Base-by-base conservation (phyloP, 2,329 filamentous ascomycete genomes). In the Metarhizium robertsii region DNA sequence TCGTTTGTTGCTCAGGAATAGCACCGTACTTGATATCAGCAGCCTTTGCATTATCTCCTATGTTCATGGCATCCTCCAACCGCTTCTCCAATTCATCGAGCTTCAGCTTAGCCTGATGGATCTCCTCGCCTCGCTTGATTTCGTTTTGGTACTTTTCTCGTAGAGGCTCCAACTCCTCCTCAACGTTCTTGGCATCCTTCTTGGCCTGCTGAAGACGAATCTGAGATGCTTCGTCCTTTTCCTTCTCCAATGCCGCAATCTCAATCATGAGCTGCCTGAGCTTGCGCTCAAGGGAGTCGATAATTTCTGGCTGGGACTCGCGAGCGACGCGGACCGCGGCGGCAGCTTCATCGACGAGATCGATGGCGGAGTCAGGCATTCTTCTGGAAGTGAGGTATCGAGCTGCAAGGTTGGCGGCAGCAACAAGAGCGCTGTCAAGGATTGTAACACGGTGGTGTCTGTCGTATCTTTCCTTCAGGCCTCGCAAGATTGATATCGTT, bases 401-500 rank as follows among this genome's bases (percentile, higher is more conserved):
- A 50, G 92, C 89, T 14, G 94, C 94, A 53, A 99, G 82, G 55
- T 85, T 95, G n/a, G 94, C 90, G 5, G 94, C 84, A 52, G 92
- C 82, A 16, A 99, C 92, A 59, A 99, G 88, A 60, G 94, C 94
- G 65, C 86, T 90, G 67, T 99, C 94, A 47, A 92, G 85, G 62
- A 99, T 99, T 61, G 86, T 97, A 65, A 99, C 94, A 79, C 92
- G 92, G 71, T 99, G 94, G 72, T 99, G 94, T 52, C 95, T 90
- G 74, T 99, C 94, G 73, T 97, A 99, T 69, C 91, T 90, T 71
- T 97, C 92, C 77, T 97, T 99, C 60, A 99, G 77, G 67, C 94
- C 94, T 79, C 94, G 90, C n/a, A 99, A 85, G 66, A 99, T 99
- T 25, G 94, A 99, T 60, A 99, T 84, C 14, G 94, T 97, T 74